Base-by-base conservation (phyloP, 805 yeast species). In the Cyberlindnera maclurae region DNA sequence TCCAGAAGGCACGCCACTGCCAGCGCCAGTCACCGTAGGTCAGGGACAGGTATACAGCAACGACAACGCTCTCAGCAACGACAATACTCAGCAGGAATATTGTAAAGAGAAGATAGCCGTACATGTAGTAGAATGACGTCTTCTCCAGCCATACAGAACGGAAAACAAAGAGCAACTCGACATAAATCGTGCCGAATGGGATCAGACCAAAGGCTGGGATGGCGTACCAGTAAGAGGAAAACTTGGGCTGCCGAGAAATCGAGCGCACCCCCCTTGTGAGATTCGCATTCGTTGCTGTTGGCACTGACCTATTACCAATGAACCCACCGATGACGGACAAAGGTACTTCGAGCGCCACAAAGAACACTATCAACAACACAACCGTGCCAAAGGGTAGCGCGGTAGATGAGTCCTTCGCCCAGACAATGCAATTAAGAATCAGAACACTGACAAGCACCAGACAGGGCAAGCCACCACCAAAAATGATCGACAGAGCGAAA, bases 301-400 rank as follows among this genome's bases (percentile, higher is more conserved):
- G 49, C 10, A 50, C 45, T 15, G 40, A 42, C 35, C 53, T 51
- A 50, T 76, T 75, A 6, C 75, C 71, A 37, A 70, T 46, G 24
- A 62, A 60, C 2, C 87, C 90, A n/a, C 95, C 96, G 31, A 82
- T 44, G 10, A 83, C 43, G 8, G 89, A 81, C 38, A 87, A 63
- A 2, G 95, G 95, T 10, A 84, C 67, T 49, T 84, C 83, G n/a
- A 83, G 57, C 12, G 80, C 51, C 31, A 80, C 66, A 58, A 84
- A 81, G 37, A 79, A 58, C 8, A 70, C 46, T n/a, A 82, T 57
- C 31, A 86, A 57, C 2, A 75, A 69, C 7, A 82, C 59, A 15
- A 86, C 70, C 0, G 94, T 80, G 5, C 86, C 82, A 48, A 86
- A 81, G 12, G 95, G 95, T 32, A 85, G 64, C 0, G 90, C 88